Conservation (phyloP, 208 protist genomes). For the Entamoeba nuttalli region DNA sequence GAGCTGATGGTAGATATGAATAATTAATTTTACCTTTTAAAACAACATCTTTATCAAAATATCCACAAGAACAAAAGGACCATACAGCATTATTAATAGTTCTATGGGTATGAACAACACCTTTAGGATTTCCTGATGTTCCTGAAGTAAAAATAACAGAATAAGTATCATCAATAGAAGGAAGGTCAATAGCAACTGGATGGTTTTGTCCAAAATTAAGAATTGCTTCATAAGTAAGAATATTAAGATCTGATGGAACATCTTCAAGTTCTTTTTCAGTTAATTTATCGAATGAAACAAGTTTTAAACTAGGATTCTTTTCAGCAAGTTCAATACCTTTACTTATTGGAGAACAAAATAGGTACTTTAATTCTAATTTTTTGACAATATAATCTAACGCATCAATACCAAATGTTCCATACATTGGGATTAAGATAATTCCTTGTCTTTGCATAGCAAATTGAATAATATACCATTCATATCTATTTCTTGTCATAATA, state of each 20-base stretch:
- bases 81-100: background rate
- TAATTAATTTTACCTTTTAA: background rate
- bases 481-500: background rate
- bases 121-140: slow-evolving; percentile 24
- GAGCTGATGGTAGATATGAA: background rate
- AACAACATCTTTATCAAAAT: background rate
- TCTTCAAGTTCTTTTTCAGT: too few relatives aligned
- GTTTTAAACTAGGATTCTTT: background rate
- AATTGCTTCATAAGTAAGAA: background rate
- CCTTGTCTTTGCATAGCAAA: background rate
- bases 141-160: slow-evolving; percentile 30
- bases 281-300: background rate
- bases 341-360: background rate
- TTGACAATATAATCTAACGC: background rate
- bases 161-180: background rate
- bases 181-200: background rate
- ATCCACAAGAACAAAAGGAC: background rate
- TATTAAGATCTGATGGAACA: background rate
- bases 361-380: background rate
- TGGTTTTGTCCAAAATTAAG: background rate
- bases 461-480: background rate
- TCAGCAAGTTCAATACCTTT: background rate
- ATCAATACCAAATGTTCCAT: background rate
- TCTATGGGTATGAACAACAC: slow-evolving; percentile 10
- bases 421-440: background rate